These are phyloP conservation scores for Gonapodya prolifera DNA, from an alignment of 192 early-diverging fungal species.

Conservation along the genomic window DNA sequence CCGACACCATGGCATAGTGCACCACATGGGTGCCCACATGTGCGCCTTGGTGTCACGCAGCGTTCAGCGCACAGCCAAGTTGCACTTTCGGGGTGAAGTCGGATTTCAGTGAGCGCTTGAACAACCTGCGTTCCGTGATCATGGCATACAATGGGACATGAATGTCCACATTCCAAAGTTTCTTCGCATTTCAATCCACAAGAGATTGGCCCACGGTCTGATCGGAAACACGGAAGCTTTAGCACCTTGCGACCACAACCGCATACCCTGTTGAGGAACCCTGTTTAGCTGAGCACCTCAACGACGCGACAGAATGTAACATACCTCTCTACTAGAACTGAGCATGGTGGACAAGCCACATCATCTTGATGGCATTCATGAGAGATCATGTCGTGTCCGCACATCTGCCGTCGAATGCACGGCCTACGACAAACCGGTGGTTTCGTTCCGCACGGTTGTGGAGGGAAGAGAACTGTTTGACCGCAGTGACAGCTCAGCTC, in stretches of 20 bases:
- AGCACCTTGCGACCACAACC: not conserved
- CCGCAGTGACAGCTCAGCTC: conserved; percentile 82
- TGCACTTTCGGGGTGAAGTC: not conserved
- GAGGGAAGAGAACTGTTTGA: conserved; percentile 61
- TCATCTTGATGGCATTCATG: conserved; percentile 80
- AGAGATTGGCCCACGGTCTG: conserved; percentile 30
- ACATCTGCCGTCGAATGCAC: conserved; percentile 54
- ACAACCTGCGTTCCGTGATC: conserved; percentile 1
- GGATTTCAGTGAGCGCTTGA: not conserved
- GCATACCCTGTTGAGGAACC: not conserved
- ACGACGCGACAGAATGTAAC: not conserved
- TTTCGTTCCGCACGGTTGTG: conserved; percentile 70
- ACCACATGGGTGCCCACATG: conserved; percentile 74
- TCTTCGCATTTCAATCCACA: conserved; percentile 59
- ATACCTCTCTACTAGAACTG: conserved; percentile 56
- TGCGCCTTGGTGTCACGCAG: conserved; percentile 62
- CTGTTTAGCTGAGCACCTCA: not conserved
- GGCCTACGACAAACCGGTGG: conserved; percentile 61
- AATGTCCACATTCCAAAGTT: conserved; percentile 49
- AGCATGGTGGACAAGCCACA: conserved; percentile 84
- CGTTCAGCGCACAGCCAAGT: conserved; percentile 41
- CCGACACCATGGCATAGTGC: conserved; percentile 66
- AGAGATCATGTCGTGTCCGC: conserved; percentile 62
- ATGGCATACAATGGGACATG: conserved; percentile 75
- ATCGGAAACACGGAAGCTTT: conserved; percentile 38